phyloP scores from a whole-genome alignment of 78 protist species.

The Bodo saltans region DNA sequence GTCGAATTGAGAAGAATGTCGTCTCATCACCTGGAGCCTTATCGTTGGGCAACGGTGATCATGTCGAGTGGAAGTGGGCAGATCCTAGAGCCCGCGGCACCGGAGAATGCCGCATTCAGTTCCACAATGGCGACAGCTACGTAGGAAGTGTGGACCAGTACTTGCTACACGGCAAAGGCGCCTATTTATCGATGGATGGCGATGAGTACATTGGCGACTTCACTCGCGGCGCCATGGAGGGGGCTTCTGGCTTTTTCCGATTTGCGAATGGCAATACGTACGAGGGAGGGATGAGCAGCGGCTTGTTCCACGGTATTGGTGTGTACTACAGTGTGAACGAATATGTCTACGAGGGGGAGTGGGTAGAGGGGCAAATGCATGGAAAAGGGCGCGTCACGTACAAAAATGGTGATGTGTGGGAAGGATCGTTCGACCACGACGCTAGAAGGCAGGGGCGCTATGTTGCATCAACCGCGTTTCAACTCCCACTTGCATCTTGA shows the following conservation, averaged over 20 bases:
- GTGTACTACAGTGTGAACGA: background rate
- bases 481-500: too few relatives aligned
- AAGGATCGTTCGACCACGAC: background rate
- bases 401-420: background rate
- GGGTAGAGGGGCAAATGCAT: background rate
- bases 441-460: background rate
- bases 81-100: background rate
- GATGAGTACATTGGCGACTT: background rate
- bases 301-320: background rate
- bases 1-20: background rate
- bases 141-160: background rate
- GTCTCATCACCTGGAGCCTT: background rate
- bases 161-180: background rate
- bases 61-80: background rate
- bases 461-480: too few relatives aligned
- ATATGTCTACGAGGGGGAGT: background rate
- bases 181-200: background rate
- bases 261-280: background rate
- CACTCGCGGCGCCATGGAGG: background rate
- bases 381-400: background rate
- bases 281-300: background rate
- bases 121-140: background rate
- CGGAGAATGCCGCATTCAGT: background rate
- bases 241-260: background rate
- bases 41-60: background rate